A percentile compares a stretch with the other conserved stretches of the same genome.
These are phyloP conservation scores for Coelastrella sp. DNA, from an alignment of 139 green algal species.

Conservation along the genomic window DNA sequence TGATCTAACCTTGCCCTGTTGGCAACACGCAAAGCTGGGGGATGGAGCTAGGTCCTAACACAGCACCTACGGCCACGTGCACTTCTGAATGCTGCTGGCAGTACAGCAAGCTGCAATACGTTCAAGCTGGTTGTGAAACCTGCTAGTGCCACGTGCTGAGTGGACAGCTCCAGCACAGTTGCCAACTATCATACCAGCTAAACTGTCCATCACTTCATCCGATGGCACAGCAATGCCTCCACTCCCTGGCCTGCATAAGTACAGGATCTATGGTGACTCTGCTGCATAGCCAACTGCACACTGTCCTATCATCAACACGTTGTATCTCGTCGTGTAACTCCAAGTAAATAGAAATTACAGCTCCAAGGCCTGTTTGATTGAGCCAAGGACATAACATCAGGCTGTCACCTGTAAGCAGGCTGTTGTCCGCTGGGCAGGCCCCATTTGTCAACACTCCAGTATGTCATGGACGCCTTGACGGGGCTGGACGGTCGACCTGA, in stretches of 20 bases:
- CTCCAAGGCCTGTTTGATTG: neutral
- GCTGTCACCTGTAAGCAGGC: neutral
- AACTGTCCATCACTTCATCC: constrained; percentile 14
- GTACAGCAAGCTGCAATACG: too few relatives aligned
- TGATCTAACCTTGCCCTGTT: too few relatives aligned
- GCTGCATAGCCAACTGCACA: neutral
- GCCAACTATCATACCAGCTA: neutral
- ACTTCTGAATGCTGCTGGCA: too few relatives aligned
- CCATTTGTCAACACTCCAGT: constrained; percentile 43
- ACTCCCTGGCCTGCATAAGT: neutral
- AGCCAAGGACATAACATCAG: neutral
- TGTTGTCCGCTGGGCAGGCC: constrained; percentile 6
- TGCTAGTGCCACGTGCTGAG: too few relatives aligned
- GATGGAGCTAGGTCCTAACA: too few relatives aligned
- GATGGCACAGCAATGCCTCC: neutral
- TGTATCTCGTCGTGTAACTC: too few relatives aligned
- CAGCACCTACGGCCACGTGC: too few relatives aligned
- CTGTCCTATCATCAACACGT: too few relatives aligned
- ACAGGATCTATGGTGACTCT: neutral
- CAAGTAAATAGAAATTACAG: neutral
- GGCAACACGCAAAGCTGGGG: too few relatives aligned
- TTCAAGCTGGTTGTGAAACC: neutral
- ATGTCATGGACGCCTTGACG: neutral
- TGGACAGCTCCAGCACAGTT: too few relatives aligned
- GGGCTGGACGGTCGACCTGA: too few relatives aligned